A percentile compares a stretch with the other conserved stretches of the same genome.
Evolutionary conservation across 169 alveolate genomes (phyloP).

Genomic region (Eimeria necatrix): DNA sequence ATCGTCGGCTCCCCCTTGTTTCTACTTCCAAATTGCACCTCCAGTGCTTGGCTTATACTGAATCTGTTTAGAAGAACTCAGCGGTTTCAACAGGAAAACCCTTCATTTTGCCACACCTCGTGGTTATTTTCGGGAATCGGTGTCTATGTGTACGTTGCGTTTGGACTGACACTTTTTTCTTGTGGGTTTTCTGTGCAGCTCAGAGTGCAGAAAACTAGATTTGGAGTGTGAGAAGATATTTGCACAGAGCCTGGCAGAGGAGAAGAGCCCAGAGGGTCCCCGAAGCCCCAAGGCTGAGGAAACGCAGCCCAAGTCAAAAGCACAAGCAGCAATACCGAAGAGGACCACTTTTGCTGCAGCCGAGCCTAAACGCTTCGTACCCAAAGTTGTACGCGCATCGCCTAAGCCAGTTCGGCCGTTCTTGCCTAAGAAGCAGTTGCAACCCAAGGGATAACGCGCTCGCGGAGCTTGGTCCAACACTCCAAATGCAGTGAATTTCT

Average conservation of each 20-base stretch:
- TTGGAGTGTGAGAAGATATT: conserved; percentile 4
- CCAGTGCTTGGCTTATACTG: no score
- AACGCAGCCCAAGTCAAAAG: neutral
- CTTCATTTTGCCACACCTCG: no score
- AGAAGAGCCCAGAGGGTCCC: neutral
- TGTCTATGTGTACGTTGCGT: no score
- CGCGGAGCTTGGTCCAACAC: no score
- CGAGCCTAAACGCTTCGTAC: conserved; percentile 11
- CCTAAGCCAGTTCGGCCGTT: neutral
- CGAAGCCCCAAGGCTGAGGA: neutral
- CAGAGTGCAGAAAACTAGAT: conserved; percentile 11
- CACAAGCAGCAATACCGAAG: neutral
- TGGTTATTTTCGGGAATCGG: no score
- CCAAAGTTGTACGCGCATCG: neutral
- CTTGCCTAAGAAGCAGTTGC: neutral
- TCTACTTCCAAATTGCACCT: no score
- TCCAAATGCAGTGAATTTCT: no score
- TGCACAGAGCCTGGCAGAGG: neutral
- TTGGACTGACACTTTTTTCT: no score
- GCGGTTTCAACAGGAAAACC: no score
- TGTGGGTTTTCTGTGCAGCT: neutral
- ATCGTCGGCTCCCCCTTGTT: no score
- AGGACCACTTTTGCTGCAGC: neutral
- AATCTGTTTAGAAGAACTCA: no score
- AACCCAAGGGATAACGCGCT: no score